phyloP scores from a whole-genome alignment of 768 basidiomycete genomes.

The Hysterangium stoloniferum region DNA sequence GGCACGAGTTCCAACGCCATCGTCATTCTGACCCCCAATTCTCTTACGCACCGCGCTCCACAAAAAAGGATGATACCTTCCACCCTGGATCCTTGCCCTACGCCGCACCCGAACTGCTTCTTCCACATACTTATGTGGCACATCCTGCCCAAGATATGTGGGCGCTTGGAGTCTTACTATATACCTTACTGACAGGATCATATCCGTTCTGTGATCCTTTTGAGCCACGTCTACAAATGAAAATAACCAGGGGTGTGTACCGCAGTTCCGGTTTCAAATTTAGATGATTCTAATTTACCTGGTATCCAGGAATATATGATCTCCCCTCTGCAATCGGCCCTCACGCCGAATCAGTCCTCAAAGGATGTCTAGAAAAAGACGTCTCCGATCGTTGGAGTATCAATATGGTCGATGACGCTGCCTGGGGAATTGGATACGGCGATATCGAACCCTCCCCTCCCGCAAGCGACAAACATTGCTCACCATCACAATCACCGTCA shows the following conservation, averaged over 20 bases:
- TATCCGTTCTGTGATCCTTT: constrained; percentile 86
- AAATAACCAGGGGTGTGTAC: constrained; percentile 73
- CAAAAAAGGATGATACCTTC: constrained; percentile 33
- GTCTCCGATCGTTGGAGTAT: constrained; percentile 69
- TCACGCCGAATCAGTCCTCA: constrained; percentile 60
- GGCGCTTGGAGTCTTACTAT: constrained; percentile 89
- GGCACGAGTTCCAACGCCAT: constrained; percentile 38
- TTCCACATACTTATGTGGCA: constrained; percentile 41
- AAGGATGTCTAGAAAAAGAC: constrained; percentile 70
- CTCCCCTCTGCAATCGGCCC: constrained; percentile 49
- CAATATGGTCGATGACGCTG: constrained; percentile 67
- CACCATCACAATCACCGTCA: not conserved
- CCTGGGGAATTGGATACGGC: constrained; percentile 74
- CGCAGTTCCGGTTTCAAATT: constrained; percentile 14
- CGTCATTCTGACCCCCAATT: constrained; percentile 37
- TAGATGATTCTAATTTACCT: not conserved
- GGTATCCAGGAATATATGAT: constrained; percentile 49
- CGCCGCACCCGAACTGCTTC: constrained; percentile 80
- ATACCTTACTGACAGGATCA: constrained; percentile 74
- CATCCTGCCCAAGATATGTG: constrained; percentile 88
- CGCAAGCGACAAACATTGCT: constrained; percentile 1
- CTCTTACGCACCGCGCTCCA: constrained; percentile 21
- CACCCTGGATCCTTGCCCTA: constrained; percentile 87
- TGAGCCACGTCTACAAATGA: constrained; percentile 87
- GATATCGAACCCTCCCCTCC: constrained; percentile 11